Evolutionary conservation across 2,329 filamentous ascomycete genomes (phyloP).

Genomic region (Cadophora sp.): DNA sequence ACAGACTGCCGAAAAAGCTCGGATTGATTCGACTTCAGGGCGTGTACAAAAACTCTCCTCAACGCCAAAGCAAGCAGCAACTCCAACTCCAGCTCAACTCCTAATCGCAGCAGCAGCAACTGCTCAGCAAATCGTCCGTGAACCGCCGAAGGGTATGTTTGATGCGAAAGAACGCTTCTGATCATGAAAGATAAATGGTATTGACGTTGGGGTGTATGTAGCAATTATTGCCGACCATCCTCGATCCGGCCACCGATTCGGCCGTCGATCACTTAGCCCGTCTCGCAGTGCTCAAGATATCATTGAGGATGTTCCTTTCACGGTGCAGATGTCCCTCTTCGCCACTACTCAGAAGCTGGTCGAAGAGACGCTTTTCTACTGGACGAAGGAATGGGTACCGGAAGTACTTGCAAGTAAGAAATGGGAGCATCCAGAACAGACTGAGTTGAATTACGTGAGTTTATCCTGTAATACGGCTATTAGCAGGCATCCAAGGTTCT

Average conservation of each 20-base stretch:
- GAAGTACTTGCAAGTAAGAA: neutral
- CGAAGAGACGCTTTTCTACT: slow-evolving; percentile 19
- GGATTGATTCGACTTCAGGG: neutral
- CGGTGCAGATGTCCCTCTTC: neutral
- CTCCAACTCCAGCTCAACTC: neutral
- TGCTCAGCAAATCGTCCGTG: neutral
- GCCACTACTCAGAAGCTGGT: slow-evolving; percentile 11
- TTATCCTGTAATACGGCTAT: neutral
- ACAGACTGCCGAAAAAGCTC: neutral
- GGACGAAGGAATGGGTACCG: slow-evolving; percentile 14
- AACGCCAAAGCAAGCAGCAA: neutral
- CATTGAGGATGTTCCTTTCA: neutral
- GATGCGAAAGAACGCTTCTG: neutral
- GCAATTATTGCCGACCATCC: neutral
- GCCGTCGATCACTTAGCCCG: neutral
- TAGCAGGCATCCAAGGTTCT: no score
- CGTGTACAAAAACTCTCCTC: neutral
- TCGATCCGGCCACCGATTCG: neutral
- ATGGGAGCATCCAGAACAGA: slow-evolving; percentile 14
- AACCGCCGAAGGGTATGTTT: neutral
- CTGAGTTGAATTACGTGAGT: slow-evolving; percentile 15
- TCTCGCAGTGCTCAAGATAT: no score
- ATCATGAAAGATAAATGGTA: neutral
- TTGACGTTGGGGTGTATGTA: neutral
- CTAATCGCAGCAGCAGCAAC: neutral